Conservation (phyloP, 2,329 filamentous ascomycete genomes). For the Phaeosphaeria sp. region DNA sequence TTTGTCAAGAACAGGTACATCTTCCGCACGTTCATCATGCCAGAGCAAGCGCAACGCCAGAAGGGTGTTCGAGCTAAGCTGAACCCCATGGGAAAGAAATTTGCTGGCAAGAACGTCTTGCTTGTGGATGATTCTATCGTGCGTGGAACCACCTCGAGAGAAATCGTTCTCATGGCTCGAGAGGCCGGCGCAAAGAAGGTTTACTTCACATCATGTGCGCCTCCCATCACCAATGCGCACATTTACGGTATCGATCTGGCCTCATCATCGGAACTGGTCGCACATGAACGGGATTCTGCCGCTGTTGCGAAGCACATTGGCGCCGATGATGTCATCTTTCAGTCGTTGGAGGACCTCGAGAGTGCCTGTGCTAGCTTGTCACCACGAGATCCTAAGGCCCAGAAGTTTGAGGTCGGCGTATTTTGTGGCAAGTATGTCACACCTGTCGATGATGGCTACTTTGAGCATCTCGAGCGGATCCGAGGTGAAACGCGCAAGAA, state of each 20-base stretch:
- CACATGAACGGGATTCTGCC: constrained; percentile 67
- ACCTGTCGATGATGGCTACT: constrained; percentile 78
- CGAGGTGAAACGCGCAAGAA: constrained; percentile 73
- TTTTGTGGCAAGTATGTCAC: constrained; percentile 91
- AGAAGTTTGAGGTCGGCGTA: constrained; percentile 86
- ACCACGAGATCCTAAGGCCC: constrained; percentile 61
- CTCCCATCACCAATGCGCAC: constrained; percentile 83
- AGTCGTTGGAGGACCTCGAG: constrained; percentile 79
- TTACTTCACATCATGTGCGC: constrained; percentile 82
- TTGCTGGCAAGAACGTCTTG: constrained; percentile 78
- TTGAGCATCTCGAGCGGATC: constrained; percentile 76
- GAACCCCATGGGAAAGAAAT: constrained; percentile 84
- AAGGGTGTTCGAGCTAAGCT: constrained; percentile 91
- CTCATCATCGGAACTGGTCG: constrained; percentile 73
- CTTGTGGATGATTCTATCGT: constrained; percentile 92
- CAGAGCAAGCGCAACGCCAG: constrained; percentile 78
- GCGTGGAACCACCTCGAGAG: constrained; percentile 79
- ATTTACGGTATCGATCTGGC: constrained; percentile 84
- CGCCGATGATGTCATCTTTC: constrained; percentile 78
- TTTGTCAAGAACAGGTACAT: constrained; percentile 93
- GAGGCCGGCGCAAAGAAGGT: constrained; percentile 84
- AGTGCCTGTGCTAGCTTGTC: constrained; percentile 77
- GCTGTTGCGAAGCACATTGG: constrained; percentile 72
- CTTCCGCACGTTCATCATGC: constrained; percentile 87
- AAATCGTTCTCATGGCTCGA: constrained; percentile 82